Evolutionary conservation across 768 basidiomycete genomes (phyloP).

Genomic region (Grammothele lineata): DNA sequence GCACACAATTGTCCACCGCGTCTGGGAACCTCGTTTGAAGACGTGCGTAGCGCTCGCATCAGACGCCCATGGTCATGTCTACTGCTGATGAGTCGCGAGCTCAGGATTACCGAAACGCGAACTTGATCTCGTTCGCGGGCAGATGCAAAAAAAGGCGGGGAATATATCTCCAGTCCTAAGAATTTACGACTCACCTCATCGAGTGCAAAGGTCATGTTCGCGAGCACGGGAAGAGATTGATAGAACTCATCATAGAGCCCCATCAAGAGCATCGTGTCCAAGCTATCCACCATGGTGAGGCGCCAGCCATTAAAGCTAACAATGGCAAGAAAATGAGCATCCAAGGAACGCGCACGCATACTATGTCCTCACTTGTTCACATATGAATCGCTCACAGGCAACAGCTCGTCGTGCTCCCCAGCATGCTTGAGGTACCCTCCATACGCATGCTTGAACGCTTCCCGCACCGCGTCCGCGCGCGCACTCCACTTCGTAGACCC

Average conservation of each 20-base stretch:
- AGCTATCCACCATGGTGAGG: conserved; percentile 70
- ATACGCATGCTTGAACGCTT: conserved; percentile 67
- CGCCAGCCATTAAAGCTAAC: conserved; percentile 82
- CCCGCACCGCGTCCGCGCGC: too few species aligned
- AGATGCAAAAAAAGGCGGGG: too few species aligned
- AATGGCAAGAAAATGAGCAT: background rate
- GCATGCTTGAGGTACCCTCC: conserved; percentile 59
- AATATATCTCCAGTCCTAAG: too few species aligned
- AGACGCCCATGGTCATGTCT: too few species aligned
- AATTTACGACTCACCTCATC: conserved; percentile 40
- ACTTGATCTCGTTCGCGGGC: background rate
- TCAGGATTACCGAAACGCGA: background rate
- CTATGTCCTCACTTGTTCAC: conserved; percentile 43
- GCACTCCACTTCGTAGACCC: too few species aligned
- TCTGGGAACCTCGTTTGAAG: too few species aligned
- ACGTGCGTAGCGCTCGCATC: too few species aligned
- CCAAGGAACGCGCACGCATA: background rate
- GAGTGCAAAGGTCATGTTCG: conserved; percentile 45
- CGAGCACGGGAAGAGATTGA: conserved; percentile 53
- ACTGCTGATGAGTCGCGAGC: background rate
- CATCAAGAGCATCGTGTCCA: conserved; percentile 84
- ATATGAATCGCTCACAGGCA: conserved; percentile 42
- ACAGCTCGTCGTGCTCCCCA: conserved; percentile 59
- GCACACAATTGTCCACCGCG: too few species aligned
- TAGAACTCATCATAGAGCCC: conserved; percentile 64